These are phyloP conservation scores for Pezicula radicicola DNA, from an alignment of 2,329 filamentous ascomycete species.

Conservation along the genomic window DNA sequence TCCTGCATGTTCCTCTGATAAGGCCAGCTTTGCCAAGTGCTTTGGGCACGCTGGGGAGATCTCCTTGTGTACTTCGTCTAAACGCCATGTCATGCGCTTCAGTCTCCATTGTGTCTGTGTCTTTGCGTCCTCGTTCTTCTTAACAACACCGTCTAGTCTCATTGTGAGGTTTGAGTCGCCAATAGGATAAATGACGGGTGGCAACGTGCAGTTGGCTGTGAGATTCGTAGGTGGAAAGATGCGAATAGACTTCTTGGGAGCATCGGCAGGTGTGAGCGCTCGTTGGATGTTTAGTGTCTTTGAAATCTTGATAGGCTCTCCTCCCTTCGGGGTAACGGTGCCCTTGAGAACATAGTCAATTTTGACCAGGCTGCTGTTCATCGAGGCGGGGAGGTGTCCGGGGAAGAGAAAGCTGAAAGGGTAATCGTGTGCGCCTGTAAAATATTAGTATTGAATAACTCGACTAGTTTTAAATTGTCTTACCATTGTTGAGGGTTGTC, in stretches of 20 bases:
- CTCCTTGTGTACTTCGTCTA: slow-evolving; percentile 82
- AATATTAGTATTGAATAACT: slow-evolving; percentile 9
- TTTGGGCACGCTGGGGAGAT: slow-evolving; percentile 76
- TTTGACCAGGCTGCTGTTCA: slow-evolving; percentile 67
- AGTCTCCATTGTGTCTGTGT: slow-evolving; percentile 81
- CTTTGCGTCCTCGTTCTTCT: slow-evolving; percentile 62
- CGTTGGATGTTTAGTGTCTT: slow-evolving; percentile 75
- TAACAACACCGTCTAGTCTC: slow-evolving; percentile 82
- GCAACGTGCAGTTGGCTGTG: slow-evolving; percentile 78
- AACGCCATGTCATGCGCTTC: slow-evolving; percentile 87
- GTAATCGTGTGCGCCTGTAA: slow-evolving; percentile 66
- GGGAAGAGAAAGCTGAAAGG: slow-evolving; percentile 87
- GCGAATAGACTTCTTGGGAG: slow-evolving; percentile 84
- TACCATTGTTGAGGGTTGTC: slow-evolving; percentile 47
- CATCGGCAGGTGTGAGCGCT: slow-evolving; percentile 69
- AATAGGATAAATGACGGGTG: slow-evolving; percentile 81
- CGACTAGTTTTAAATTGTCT: slow-evolving; percentile 12
- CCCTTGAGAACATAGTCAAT: slow-evolving; percentile 80
- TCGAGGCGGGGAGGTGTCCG: slow-evolving; percentile 81
- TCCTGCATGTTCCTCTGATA: slow-evolving; percentile 20
- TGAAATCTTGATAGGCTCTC: slow-evolving; percentile 61
- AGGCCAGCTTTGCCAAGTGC: slow-evolving; percentile 59
- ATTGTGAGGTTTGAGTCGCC: slow-evolving; percentile 77
- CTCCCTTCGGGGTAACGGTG: slow-evolving; percentile 57
- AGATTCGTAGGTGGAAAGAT: slow-evolving; percentile 97